Conservation (phyloP, 2,329 filamentous ascomycete species). For the Emericellopsis atlantica region DNA sequence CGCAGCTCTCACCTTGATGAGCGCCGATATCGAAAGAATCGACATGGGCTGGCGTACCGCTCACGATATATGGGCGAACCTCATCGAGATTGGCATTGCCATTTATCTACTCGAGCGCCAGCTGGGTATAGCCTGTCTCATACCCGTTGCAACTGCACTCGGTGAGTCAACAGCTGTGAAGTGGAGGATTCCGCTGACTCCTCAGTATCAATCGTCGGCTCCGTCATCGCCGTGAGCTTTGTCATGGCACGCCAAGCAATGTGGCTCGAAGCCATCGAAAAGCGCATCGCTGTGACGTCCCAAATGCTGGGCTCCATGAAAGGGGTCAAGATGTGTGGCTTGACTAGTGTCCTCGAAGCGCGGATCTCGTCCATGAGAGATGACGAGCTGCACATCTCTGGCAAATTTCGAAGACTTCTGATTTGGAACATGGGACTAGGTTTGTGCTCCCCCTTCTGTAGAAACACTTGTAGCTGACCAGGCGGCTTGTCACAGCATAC, state of each 20-base stretch:
- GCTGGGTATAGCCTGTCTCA: conserved; percentile 29
- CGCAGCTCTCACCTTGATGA: conserved; percentile 12
- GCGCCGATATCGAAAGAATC: conserved; percentile 14
- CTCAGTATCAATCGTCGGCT: conserved; percentile 10
- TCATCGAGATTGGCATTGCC: conserved; percentile 12
- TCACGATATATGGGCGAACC: conserved; percentile 11
- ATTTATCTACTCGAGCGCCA: conserved; percentile 16
- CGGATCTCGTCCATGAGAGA: conserved; percentile 7
- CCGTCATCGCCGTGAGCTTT: conserved; percentile 10
- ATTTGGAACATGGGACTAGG: conserved; percentile 9
- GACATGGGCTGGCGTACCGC: conserved; percentile 6
- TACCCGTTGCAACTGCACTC: conserved; percentile 24
- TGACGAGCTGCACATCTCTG: conserved; percentile 8
- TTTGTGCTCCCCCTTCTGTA: background rate
- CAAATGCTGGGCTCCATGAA: conserved; percentile 15
- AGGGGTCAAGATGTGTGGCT: conserved; percentile 18
- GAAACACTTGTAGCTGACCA: no score
- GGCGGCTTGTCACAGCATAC: conserved; percentile 2
- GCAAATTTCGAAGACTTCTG: conserved; percentile 9
- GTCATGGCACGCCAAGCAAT: conserved; percentile 11
- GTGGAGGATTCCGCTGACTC: background rate
- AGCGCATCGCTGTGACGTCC: conserved; percentile 12
- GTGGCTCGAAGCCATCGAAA: conserved; percentile 15
- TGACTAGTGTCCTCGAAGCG: conserved; percentile 7
- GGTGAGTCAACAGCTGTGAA: conserved; percentile 4